A percentile compares a stretch with the other conserved stretches of the same genome.
Evolutionary conservation across 257 asterid genomes (phyloP).

Genomic region (Nicotiana tomentosiformis): DNA sequence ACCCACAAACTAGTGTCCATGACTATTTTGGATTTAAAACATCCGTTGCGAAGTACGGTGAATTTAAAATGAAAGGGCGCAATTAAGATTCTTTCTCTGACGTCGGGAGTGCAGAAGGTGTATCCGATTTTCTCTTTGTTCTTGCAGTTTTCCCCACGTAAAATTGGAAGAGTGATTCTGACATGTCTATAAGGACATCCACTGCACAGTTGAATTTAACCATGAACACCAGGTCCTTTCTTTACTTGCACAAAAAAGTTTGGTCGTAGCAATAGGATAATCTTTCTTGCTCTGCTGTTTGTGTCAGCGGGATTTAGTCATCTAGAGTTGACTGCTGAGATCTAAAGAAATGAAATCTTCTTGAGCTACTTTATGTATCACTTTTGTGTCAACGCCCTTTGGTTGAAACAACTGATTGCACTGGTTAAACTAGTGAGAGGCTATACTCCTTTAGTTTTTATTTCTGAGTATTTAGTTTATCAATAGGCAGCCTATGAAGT

Average conservation of each 20-base stretch:
- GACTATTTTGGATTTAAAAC: not conserved
- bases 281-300: not conserved
- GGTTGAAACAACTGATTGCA: not conserved
- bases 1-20: not conserved
- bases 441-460: not conserved
- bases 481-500: not conserved
- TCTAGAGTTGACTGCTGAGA: not conserved
- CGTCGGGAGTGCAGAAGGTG: not conserved
- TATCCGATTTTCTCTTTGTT: not conserved
- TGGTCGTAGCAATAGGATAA: not conserved
- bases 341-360: not conserved
- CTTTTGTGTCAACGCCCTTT: not conserved
- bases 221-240: not conserved
- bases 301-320: not conserved
- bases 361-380: not conserved
- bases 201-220: not conserved
- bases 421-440: not conserved
- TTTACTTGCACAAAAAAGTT: not conserved
- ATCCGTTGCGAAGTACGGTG: not conserved
- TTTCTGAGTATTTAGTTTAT: not conserved
- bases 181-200: not conserved
- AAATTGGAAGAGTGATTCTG: not conserved
- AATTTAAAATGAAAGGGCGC: not conserved
- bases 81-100: not conserved
- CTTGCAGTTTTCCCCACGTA: not conserved